Percentiles rank a stretch among this genome's conserved stretches.
These are phyloP conservation scores for Cyberlindnera lachancei DNA, from an alignment of 805 yeast genomes.

Conservation along the genomic window DNA sequence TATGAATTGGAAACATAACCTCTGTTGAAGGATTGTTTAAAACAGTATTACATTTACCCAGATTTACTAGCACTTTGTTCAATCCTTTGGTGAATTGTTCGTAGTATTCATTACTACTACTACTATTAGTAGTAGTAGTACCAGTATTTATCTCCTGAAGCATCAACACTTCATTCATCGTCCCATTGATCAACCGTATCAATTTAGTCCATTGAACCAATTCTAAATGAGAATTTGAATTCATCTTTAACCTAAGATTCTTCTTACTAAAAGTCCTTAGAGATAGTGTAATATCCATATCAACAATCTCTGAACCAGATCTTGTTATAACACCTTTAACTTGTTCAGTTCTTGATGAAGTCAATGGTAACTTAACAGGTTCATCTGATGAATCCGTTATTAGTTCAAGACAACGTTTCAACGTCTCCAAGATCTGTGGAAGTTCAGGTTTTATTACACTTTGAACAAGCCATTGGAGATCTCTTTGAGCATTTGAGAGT, in stretches of 20 bases:
- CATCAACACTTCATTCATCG: constrained; percentile 15
- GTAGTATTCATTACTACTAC: constrained; percentile 1
- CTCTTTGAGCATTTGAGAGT: constrained; percentile 14
- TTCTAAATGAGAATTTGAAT: constrained; percentile 25
- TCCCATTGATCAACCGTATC: constrained; percentile 25
- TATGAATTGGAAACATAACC: constrained; percentile 51
- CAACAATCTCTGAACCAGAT: constrained; percentile 44
- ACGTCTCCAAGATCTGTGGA: constrained; percentile 38
- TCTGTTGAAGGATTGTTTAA: constrained; percentile 46
- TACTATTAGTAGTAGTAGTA: too few species aligned
- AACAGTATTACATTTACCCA: constrained; percentile 26
- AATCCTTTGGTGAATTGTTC: constrained; percentile 9
- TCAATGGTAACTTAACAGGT: constrained; percentile 46
- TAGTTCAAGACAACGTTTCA: constrained; percentile 32
- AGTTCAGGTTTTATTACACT: constrained; percentile 40
- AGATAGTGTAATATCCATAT: constrained; percentile 34
- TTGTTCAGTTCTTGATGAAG: constrained; percentile 45
- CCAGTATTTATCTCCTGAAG: constrained; percentile 39
- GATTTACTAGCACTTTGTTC: constrained; percentile 18
- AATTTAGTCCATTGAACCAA: constrained; percentile 35
- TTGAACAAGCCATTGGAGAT: constrained; percentile 40
- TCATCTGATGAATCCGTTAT: constrained; percentile 31
- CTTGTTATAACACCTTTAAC: constrained; percentile 57
- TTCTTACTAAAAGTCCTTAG: constrained; percentile 35
- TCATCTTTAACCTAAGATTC: constrained; percentile 30